A percentile compares a stretch with the other conserved stretches of the same genome.
These are phyloP conservation scores for Candida wancherniae DNA, from an alignment of 805 yeast species.

Conservation along the genomic window DNA sequence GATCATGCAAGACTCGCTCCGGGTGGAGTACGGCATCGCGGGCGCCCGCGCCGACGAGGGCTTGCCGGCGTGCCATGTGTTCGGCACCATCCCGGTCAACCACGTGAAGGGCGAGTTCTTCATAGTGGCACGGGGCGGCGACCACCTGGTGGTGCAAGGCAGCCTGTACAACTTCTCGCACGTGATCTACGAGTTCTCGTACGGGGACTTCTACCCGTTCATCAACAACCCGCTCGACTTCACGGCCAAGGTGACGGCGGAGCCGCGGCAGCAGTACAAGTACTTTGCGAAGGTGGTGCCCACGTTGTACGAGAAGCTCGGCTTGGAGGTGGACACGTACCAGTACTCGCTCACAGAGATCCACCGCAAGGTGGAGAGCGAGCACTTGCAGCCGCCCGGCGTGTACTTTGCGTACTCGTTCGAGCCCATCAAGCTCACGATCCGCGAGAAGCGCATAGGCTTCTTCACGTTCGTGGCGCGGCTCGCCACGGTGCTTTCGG, in stretches of 20 bases:
- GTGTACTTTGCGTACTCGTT: conserved; percentile 80
- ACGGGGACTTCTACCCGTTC: conserved; percentile 85
- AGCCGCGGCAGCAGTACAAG: conserved; percentile 47
- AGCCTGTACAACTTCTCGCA: conserved; percentile 75
- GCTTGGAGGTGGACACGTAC: conserved; percentile 69
- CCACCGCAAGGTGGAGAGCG: conserved; percentile 23
- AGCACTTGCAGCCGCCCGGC: conserved; percentile 52
- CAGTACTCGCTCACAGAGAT: conserved; percentile 74
- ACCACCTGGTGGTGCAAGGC: conserved; percentile 41
- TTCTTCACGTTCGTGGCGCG: conserved; percentile 75
- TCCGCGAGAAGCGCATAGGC: conserved; percentile 68
- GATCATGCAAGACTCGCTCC: conserved; percentile 58
- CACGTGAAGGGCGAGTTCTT: conserved; percentile 83
- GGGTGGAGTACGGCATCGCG: conserved; percentile 53
- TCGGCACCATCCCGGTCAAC: conserved; percentile 78
- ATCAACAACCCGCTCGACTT: conserved; percentile 84
- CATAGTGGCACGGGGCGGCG: conserved; percentile 69
- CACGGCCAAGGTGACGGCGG: conserved; percentile 54
- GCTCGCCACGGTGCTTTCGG: conserved; percentile 78
- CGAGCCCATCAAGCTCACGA: conserved; percentile 73
- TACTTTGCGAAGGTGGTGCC: conserved; percentile 83
- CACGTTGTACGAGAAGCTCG: conserved; percentile 66
- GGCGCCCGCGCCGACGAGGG: conserved; percentile 46
- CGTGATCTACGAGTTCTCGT: conserved; percentile 79
- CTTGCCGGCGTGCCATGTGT: conserved; percentile 80